Conservation (phyloP, 2,329 filamentous ascomycete genomes). For the Trichoderma breve region DNA sequence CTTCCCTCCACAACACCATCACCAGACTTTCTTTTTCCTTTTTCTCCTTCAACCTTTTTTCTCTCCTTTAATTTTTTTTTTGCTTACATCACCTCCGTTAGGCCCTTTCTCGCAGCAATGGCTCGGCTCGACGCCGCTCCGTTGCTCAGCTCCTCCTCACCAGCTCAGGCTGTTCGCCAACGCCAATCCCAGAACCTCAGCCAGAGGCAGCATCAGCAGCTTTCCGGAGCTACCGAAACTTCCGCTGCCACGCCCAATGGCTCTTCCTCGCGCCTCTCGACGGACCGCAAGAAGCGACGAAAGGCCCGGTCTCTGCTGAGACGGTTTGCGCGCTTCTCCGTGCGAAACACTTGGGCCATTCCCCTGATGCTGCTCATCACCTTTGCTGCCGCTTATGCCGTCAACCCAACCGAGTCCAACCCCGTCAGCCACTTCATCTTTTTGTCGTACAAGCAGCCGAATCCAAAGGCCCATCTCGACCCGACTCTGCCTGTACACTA, state of each 20-base stretch:
- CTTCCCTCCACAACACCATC: neutral
- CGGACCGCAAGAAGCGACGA: conserved; percentile 11
- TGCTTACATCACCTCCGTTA: neutral
- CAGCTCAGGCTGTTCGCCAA: neutral
- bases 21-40: neutral
- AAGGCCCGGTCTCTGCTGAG: conserved; percentile 15
- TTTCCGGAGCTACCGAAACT: neutral
- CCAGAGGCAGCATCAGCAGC: neutral
- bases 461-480: conserved; percentile 27
- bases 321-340: conserved; percentile 20
- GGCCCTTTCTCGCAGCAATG: neutral
- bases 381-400: conserved; percentile 64
- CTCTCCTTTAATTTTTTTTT: neutral
- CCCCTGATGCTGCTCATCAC: conserved; percentile 66
- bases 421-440: conserved; percentile 78
- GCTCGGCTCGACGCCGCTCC: conserved; percentile 14
- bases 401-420: conserved; percentile 75
- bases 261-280: neutral
- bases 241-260: neutral
- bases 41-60: no score
- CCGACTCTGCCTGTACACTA: conserved; percentile 59
- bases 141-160: conserved; percentile 1
- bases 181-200: neutral
- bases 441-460: conserved; percentile 67
- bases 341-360: conserved; percentile 59